phyloP scores from a whole-genome alignment of 176 grass and related monocot species.

The Puccinellia tenuiflora region DNA sequence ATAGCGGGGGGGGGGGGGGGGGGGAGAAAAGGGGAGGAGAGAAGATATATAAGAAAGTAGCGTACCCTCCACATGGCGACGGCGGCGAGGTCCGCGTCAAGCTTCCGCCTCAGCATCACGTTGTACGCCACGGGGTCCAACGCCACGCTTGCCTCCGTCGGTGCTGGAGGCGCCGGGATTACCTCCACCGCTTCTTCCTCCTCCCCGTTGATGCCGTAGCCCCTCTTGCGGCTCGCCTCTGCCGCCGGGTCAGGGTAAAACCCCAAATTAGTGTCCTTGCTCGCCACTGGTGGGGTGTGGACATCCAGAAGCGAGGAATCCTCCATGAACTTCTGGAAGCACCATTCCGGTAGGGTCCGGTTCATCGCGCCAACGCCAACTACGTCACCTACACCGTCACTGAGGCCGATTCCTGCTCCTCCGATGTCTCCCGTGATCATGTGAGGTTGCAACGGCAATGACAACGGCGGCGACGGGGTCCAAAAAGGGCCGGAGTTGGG shows the following conservation, averaged over 20 bases:
- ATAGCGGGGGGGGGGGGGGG: background rate
- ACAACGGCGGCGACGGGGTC: background rate
- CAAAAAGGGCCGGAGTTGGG: conserved; percentile 19
- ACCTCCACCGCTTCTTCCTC: background rate
- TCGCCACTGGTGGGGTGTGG: background rate
- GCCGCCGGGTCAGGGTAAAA: background rate
- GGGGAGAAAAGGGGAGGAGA: too few relatives aligned
- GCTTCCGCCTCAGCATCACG: conserved; percentile 45
- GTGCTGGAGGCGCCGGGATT: background rate
- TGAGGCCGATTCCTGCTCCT: background rate
- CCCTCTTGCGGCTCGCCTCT: background rate
- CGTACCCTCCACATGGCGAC: conserved; percentile 71
- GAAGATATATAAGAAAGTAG: too few relatives aligned
- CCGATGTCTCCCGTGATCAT: background rate
- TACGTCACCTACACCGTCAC: background rate
- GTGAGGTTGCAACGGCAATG: background rate
- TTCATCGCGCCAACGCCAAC: background rate
- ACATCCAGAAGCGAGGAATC: background rate
- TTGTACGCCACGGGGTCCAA: conserved; percentile 52
- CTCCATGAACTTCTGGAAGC: conserved; percentile 53
- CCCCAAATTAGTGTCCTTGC: background rate
- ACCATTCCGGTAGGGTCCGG: conserved; percentile 31
- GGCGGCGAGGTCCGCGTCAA: conserved; percentile 57
- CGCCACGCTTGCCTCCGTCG: background rate
- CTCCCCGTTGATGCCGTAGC: background rate